These are phyloP conservation scores for Echites panduratus DNA, from an alignment of 257 asterid species.

Conservation along the genomic window DNA sequence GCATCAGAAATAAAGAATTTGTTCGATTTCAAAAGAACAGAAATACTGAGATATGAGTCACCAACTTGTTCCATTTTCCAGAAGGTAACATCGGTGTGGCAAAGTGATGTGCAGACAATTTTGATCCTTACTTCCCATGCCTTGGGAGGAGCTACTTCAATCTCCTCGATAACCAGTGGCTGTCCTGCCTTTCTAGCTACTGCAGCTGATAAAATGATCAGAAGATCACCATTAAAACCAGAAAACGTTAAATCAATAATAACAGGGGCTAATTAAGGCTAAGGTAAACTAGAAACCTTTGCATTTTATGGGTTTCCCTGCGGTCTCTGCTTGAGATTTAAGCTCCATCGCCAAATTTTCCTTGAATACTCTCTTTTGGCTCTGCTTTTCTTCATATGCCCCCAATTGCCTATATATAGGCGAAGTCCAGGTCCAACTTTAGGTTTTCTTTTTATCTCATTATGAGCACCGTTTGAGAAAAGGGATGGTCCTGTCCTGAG, in stretches of 20 bases:
- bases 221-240: background rate
- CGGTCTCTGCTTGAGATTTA: conserved; percentile 16
- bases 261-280: background rate
- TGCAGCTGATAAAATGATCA: conserved; percentile 30
- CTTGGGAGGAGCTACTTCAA: conserved; percentile 40
- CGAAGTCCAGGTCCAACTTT: no score
- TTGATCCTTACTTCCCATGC: conserved; percentile 49
- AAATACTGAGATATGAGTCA: no score
- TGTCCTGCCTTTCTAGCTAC: conserved; percentile 41
- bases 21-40: background rate
- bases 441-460: background rate
- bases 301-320: conserved; percentile 45
- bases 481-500: no score
- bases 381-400: no score
- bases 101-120: conserved; percentile 42
- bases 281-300: conserved; percentile 22
- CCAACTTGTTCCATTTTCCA: conserved; percentile 35
- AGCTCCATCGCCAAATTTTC: conserved; percentile 6
- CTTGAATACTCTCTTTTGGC: background rate
- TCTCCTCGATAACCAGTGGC: conserved; percentile 40
- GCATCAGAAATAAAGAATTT: background rate
- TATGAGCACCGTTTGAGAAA: no score
- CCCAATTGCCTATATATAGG: no score
- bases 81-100: conserved; percentile 37
- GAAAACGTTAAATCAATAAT: no score